Percentiles rank a stretch among this genome's conserved stretches.
Conservation (phyloP, 352 stramenopile genomes). For the Plasmopara halstedii region DNA sequence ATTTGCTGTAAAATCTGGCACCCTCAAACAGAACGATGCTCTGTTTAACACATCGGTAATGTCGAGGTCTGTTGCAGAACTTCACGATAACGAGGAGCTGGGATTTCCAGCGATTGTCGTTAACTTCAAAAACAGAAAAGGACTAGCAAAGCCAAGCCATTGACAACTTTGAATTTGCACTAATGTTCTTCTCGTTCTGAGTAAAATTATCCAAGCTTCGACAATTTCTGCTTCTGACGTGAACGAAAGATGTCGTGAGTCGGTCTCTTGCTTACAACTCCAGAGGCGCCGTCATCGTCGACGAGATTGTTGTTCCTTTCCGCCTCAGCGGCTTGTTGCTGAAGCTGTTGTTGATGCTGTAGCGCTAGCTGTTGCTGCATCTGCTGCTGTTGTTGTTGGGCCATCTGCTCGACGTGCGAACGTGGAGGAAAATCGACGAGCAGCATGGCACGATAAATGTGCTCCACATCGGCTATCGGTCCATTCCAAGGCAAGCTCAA, state of each 20-base stretch:
- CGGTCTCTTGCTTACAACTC: constrained; percentile 73
- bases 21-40: background rate
- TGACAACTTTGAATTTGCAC: background rate
- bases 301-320: constrained; percentile 32
- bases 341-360: constrained; percentile 47
- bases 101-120: constrained; percentile 28
- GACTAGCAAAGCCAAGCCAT: background rate
- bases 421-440: constrained; percentile 75
- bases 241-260: constrained; percentile 81
- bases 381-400: constrained; percentile 58
- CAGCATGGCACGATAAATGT: constrained; percentile 79
- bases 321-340: constrained; percentile 45
- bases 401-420: constrained; percentile 60
- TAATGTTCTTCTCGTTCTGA: background rate
- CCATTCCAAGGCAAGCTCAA: constrained; percentile 81
- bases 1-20: constrained; percentile 19
- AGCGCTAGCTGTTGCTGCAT: constrained; percentile 43
- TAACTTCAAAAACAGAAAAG: constrained; percentile 43
- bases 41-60: background rate
- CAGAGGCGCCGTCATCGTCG: constrained; percentile 35
- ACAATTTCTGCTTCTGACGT: constrained; percentile 80
- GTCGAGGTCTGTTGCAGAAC: constrained; percentile 9
- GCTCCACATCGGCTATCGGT: constrained; percentile 78
- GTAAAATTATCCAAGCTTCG: constrained; percentile 50
- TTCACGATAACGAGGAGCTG: constrained; percentile 30